phyloP scores from a whole-genome alignment of 2,329 filamentous ascomycete genomes.

The Diaporthe vaccinii region DNA sequence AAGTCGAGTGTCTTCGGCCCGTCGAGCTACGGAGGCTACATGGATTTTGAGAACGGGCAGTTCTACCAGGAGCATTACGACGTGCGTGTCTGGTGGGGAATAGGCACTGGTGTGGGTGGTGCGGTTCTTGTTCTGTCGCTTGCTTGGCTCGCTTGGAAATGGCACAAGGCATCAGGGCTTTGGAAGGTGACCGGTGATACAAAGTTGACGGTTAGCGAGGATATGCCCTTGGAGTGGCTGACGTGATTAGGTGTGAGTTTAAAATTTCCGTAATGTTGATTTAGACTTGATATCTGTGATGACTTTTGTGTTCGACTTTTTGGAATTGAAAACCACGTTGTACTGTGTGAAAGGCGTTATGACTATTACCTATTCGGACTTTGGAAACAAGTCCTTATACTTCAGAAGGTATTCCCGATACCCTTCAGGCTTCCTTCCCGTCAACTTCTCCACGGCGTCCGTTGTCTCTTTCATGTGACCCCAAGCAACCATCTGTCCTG shows the following conservation, averaged over 20 bases:
- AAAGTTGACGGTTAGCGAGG: conserved; percentile 6
- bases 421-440: conserved; percentile 34
- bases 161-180: conserved; percentile 1
- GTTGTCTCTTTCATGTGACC: conserved; percentile 37
- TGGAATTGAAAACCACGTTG: background rate
- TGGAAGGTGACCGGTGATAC: conserved; percentile 19
- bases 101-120: background rate
- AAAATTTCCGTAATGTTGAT: background rate
- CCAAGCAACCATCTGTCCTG: conserved; percentile 40
- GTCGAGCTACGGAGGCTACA: conserved; percentile 7
- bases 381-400: conserved; percentile 39
- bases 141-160: conserved; percentile 23
- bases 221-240: conserved; percentile 18
- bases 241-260: background rate
- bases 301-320: background rate
- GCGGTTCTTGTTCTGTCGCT: background rate
- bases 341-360: background rate
- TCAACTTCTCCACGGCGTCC: conserved; percentile 39
- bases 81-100: background rate
- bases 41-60: conserved; percentile 14
- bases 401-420: conserved; percentile 38
- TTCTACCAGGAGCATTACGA: conserved; percentile 15
- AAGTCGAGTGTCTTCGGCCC: conserved; percentile 10
- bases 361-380: conserved; percentile 18
- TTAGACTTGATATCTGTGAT: background rate